Base-by-base conservation (phyloP, 306 rosid species). In the Ormosia semicastrata region DNA sequence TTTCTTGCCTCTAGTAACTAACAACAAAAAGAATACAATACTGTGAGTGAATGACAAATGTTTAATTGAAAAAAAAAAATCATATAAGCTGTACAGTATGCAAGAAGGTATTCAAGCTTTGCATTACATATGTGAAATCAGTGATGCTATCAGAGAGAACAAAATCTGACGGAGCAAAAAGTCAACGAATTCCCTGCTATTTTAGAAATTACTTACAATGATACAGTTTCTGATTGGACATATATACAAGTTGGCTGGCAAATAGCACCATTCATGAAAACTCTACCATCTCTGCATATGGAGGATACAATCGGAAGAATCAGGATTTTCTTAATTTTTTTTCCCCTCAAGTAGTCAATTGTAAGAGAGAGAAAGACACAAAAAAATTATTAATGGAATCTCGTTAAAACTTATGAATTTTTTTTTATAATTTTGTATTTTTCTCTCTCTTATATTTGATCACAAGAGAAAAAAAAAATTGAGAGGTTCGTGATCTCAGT, bases 271-370 rank as follows among this genome's bases (percentile, higher is more conserved):
- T 72, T 50, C 56, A 9, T 70, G n/a, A 62, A 14, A 62, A 30
- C 57, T 82, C 76, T 47, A 6, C 67, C 41, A 75, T 50, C 71
- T 75, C 76, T 59, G 29, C 56, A 36, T 5, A 75, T 46, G 37
- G 30, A 62, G 52, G 13, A 65, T 43, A 10, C 32, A 75, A n/a
- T 17, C n/a, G n/a, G n/a, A n/a, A n/a, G n/a, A n/a, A n/a, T n/a
- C n/a, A n/a, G n/a, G n/a, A n/a, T n/a, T n/a, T n/a, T n/a, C n/a
- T n/a, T n/a, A n/a, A n/a, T n/a, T n/a, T n/a, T n/a, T n/a, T n/a
- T n/a, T n/a, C n/a, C 49, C n/a, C n/a, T n/a, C n/a, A n/a, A n/a
- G n/a, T n/a, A n/a, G n/a, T n/a, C n/a, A n/a, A n/a, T n/a, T n/a
- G n/a, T n/a, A n/a, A n/a, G n/a, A n/a, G n/a, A n/a, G n/a, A n/a